Conservation (phyloP, 129 eudicot species). For the Flaveria ramosissima region DNA sequence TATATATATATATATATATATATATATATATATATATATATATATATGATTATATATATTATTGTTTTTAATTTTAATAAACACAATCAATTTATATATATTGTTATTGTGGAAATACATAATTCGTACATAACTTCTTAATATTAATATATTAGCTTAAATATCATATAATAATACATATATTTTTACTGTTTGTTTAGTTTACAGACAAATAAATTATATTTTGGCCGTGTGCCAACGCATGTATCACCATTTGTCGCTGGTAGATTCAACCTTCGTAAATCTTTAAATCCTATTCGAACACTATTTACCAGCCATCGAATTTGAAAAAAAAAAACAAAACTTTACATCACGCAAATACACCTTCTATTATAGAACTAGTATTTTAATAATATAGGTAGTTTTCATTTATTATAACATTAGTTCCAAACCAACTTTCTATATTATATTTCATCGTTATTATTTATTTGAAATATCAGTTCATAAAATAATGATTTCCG, state of each 20-base stretch:
- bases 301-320: too few relatives aligned
- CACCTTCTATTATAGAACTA: too few relatives aligned
- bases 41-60: background rate
- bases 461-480: too few relatives aligned
- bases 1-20: too few relatives aligned
- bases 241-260: slow-evolving; percentile 17
- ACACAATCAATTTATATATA: background rate
- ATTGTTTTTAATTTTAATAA: background rate
- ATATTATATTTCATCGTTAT: too few relatives aligned
- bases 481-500: too few relatives aligned
- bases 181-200: background rate
- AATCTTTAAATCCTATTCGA: too few relatives aligned
- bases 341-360: background rate
- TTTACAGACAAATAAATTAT: background rate
- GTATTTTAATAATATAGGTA: too few relatives aligned
- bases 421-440: too few relatives aligned
- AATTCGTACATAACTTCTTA: background rate
- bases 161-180: background rate
- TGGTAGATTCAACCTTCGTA: background rate
- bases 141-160: background rate
- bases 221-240: background rate
- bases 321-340: too few relatives aligned
- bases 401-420: too few relatives aligned
- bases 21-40: too few relatives aligned
- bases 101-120: background rate